These are phyloP conservation scores for Aureobasidium leucospermi DNA, from an alignment of 2,329 filamentous ascomycete species.

Conservation along the genomic window DNA sequence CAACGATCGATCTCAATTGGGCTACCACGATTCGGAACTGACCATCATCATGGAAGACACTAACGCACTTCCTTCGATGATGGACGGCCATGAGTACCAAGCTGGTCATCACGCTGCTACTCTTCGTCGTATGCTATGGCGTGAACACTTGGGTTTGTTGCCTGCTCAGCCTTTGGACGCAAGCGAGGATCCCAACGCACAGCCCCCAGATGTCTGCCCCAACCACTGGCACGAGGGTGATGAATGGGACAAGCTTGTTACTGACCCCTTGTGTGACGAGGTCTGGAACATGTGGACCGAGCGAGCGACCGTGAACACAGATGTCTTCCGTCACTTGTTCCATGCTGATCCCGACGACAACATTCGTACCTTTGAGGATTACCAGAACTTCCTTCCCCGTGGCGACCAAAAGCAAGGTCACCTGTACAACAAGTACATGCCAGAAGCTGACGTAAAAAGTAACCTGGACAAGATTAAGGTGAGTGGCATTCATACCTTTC, in stretches of 20 bases:
- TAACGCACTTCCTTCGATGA: slow-evolving; percentile 59
- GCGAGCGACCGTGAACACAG: slow-evolving; percentile 63
- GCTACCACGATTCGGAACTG: slow-evolving; percentile 84
- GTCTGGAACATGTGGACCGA: slow-evolving; percentile 60
- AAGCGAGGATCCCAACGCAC: slow-evolving; percentile 63
- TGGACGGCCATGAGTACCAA: slow-evolving; percentile 71
- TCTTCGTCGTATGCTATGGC: slow-evolving; percentile 74
- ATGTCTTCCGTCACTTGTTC: slow-evolving; percentile 71
- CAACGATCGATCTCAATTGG: slow-evolving; percentile 83
- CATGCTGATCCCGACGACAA: slow-evolving; percentile 84
- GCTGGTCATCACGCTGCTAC: slow-evolving; percentile 78
- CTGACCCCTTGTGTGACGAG: slow-evolving; percentile 51
- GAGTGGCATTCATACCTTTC: background rate
- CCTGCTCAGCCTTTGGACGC: slow-evolving; percentile 64
- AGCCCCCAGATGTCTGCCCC: slow-evolving; percentile 60
- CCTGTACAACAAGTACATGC: slow-evolving; percentile 72
- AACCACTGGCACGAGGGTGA: slow-evolving; percentile 71
- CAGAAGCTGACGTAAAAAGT: slow-evolving; percentile 61
- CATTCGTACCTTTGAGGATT: slow-evolving; percentile 84
- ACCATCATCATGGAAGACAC: slow-evolving; percentile 85
- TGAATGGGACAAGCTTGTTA: slow-evolving; percentile 51
- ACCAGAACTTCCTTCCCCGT: slow-evolving; percentile 67
- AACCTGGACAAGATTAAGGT: slow-evolving; percentile 64
- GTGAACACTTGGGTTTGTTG: slow-evolving; percentile 81
- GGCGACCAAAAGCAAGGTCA: slow-evolving; percentile 64